Evolutionary conservation across 2,329 filamentous ascomycete genomes (phyloP), one percentile per base, ranked within the genome.

Genomic region (Fusarium musae): DNA sequence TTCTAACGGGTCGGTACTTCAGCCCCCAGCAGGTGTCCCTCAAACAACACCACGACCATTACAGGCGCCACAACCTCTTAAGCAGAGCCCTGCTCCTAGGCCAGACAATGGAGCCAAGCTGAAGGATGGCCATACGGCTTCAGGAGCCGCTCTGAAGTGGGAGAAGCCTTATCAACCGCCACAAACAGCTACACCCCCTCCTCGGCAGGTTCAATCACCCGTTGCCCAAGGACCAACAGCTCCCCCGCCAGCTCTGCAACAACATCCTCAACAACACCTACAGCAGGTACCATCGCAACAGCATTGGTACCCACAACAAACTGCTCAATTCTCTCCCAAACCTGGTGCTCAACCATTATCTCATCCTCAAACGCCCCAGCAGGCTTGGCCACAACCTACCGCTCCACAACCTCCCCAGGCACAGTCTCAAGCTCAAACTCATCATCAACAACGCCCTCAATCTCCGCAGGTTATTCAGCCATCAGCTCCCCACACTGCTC

Each of bases 121-220:
- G 13, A 81, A 80, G 50, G 78, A 81, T 26, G 70, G 67, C 6
- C 64, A 66, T n/a, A 61, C 71, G 23, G 60, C 75, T 10, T 64
- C 75, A 19, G 75, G 76, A 28, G 78, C 78, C 11, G 66, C 75
- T 40, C 65, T 83, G 23, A 84, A 84, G 61, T 84, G 83, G 83
- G 83, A 84, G 72, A 83, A 82, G 72, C 82, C 83, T 16, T 83
- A 84, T 66, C 82, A 83, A 61, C 82, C 82, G 46, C 78, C 78
- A 6, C 77, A 78, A 16, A 32, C 76, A 26, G 61, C 74, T 47
- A 69, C 75, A 12, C 77, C 78, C 10, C 66, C 76, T 26, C 61
- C 77, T 39, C 74, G 78, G 16, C 79, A 77, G 34, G 57, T 72
- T 30, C 78, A 79, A 26, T 75, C 78, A 37, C 71, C 74, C 13